phyloP scores from a whole-genome alignment of 257 asterid species.

The Nicotiana tomentosiformis region DNA sequence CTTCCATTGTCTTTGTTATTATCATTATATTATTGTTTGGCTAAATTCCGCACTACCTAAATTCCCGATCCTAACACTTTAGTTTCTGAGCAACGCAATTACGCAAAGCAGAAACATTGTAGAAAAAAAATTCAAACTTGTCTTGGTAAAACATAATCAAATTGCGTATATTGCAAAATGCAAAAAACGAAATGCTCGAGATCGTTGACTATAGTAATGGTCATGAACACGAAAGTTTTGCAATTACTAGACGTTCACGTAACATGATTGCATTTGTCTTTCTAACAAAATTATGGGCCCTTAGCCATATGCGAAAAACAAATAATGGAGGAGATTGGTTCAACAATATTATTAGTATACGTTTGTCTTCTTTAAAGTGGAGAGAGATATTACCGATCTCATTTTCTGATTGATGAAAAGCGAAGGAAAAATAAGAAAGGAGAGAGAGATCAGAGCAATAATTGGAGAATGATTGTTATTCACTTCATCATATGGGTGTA shows the following conservation, averaged over 20 bases:
- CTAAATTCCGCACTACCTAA: too few species aligned
- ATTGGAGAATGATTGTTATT: neutral
- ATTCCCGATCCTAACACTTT: too few species aligned
- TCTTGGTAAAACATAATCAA: too few species aligned
- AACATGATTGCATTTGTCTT: neutral
- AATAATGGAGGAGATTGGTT: neutral
- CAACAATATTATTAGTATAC: neutral
- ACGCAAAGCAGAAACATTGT: too few species aligned
- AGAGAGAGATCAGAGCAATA: neutral
- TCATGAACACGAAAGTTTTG: neutral
- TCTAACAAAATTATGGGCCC: neutral
- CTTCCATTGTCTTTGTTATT: too few species aligned
- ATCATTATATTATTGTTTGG: too few species aligned
- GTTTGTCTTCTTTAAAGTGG: neutral
- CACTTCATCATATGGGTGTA: neutral
- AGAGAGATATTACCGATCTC: neutral
- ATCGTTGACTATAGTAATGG: neutral
- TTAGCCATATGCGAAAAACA: neutral
- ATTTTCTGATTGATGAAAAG: too few species aligned
- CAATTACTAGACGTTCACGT: neutral
- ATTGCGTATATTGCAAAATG: too few species aligned
- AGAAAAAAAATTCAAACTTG: too few species aligned
- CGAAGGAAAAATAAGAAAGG: too few species aligned
- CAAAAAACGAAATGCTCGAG: too few species aligned
- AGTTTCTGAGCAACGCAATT: too few species aligned